A percentile compares a stretch with the other conserved stretches of the same genome.
These are phyloP conservation scores for Capsicum pubescens DNA, from an alignment of 257 asterid genomes.

Conservation along the genomic window DNA sequence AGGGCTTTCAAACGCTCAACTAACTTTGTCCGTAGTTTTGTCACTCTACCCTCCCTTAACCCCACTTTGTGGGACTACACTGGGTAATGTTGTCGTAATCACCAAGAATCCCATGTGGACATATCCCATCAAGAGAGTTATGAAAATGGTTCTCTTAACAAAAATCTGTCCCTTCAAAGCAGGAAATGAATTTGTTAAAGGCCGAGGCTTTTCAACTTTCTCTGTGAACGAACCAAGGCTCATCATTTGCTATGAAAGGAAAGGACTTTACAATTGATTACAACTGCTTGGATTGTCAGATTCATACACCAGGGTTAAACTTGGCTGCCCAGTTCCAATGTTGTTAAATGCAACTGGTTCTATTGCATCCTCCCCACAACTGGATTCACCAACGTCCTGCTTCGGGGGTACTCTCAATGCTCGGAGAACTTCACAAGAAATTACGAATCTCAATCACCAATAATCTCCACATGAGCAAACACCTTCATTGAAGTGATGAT, in stretches of 20 bases:
- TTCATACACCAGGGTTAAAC: not conserved
- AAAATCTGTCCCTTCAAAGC: not conserved
- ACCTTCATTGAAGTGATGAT: conserved; percentile 87
- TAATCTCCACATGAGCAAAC: conserved; percentile 85
- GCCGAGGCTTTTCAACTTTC: not conserved
- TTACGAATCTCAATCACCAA: conserved; percentile 60
- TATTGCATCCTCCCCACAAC: not conserved
- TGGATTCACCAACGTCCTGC: not conserved
- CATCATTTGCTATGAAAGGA: not conserved
- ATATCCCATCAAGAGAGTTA: not conserved
- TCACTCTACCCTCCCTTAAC: too few species aligned
- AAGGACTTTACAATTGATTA: not conserved
- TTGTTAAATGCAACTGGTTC: not conserved
- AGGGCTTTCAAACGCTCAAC: conserved; percentile 7
- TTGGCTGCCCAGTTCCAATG: conserved; percentile 2
- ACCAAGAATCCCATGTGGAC: not conserved
- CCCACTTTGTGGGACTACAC: too few species aligned
- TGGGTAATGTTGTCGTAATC: not conserved
- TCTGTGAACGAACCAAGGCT: not conserved
- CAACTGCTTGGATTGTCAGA: not conserved
- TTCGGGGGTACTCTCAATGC: not conserved
- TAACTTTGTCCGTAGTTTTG: not conserved
- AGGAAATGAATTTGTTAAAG: not conserved
- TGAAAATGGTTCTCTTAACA: not conserved
- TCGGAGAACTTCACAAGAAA: not conserved